Percentiles rank a stretch among this genome's conserved stretches.
Conservation (phyloP, 805 yeast species). For the Ogataea naganishii region DNA sequence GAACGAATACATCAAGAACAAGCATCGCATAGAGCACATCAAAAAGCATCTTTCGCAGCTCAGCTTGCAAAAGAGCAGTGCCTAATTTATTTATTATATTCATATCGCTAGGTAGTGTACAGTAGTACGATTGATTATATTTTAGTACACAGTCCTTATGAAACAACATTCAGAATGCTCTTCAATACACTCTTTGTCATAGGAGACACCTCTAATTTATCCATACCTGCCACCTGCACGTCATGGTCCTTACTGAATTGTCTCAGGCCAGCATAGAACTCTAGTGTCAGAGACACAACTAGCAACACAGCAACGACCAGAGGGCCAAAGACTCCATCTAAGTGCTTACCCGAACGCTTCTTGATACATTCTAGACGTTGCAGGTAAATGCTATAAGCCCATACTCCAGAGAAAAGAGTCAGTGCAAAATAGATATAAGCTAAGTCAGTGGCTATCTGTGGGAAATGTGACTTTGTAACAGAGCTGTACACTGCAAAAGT, state of each 20-base stretch:
- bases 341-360: conserved; percentile 76
- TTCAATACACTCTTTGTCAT: no score
- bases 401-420: conserved; percentile 73
- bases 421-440: conserved; percentile 77
- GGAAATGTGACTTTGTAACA: conserved; percentile 56
- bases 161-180: no score
- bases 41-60: conserved; percentile 1
- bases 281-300: conserved; percentile 54
- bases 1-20: conserved; percentile 2
- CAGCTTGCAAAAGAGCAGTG: conserved; percentile 1
- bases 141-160: no score
- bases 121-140: no score
- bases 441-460: conserved; percentile 52
- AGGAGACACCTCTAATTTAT: no score
- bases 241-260: conserved; percentile 17
- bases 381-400: conserved; percentile 82
- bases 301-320: conserved; percentile 66
- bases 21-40: conserved; percentile 1
- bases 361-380: conserved; percentile 64
- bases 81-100: neutral
- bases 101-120: no score
- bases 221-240: conserved; percentile 9
- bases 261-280: conserved; percentile 61
- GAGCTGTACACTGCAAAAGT: conserved; percentile 81
- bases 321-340: conserved; percentile 90